Conservation (phyloP, 164 flowering plant species). For the Kingdonia uniflora region DNA sequence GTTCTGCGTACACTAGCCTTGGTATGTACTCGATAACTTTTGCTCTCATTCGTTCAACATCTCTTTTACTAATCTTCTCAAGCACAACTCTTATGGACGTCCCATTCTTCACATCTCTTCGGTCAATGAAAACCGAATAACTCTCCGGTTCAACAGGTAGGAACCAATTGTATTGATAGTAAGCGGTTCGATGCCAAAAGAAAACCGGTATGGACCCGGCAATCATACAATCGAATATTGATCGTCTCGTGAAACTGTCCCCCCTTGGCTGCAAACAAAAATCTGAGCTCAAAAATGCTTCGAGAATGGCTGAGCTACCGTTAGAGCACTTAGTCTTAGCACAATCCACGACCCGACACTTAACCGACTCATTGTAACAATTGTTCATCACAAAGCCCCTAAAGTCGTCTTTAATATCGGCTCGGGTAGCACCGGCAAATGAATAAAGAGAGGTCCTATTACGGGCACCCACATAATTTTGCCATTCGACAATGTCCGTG, state of each 20-base stretch:
- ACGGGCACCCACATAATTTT: conserved; percentile 38
- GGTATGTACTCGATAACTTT: conserved; percentile 64
- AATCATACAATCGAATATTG: conserved; percentile 90
- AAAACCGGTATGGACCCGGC: conserved; percentile 96
- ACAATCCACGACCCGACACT: conserved; percentile 66
- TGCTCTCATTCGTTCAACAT: conserved; percentile 57
- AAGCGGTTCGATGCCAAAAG: conserved; percentile 85
- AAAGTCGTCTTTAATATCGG: conserved; percentile 51
- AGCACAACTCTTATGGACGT: conserved; percentile 45
- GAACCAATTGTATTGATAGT: conserved; percentile 82
- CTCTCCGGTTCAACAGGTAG: conserved; percentile 58
- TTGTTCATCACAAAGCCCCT: conserved; percentile 45
- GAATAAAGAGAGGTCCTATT: conserved; percentile 41
- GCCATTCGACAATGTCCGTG: conserved; percentile 57
- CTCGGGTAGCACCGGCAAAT: conserved; percentile 80
- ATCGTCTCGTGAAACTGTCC: conserved; percentile 87
- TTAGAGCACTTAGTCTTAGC: conserved; percentile 47
- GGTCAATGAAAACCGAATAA: conserved; percentile 82
- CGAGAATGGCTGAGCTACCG: conserved; percentile 51
- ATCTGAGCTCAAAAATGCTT: conserved; percentile 61
- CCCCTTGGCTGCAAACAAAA: conserved; percentile 95
- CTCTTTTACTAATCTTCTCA: conserved; percentile 36
- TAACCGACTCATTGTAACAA: conserved; percentile 31
- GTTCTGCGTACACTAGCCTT: conserved; percentile 51
- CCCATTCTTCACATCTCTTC: conserved; percentile 58